Evolutionary conservation across 2,329 filamentous ascomycete genomes (phyloP), one percentile per base, ranked within the genome.

Genomic region (Trichoderma breve): DNA sequence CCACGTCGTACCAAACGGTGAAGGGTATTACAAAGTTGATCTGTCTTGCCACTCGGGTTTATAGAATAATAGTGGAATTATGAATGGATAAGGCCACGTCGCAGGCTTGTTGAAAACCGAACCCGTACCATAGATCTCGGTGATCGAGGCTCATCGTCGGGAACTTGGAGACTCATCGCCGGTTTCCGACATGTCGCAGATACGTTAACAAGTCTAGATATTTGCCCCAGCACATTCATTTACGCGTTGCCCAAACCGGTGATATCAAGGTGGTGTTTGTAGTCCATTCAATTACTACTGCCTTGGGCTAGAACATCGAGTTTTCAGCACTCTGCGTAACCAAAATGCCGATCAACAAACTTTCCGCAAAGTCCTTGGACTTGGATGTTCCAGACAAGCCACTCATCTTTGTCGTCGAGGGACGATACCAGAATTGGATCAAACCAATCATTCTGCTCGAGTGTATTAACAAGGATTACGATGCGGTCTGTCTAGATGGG

Each of bases 391-490:
- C 70, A 26, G 63, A 68, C 70, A 71, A 71, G 63, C 70, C 70
- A n/a, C 36, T 71, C 1, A 24, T 71, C 30, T 71, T 71, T 61
- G 63, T 71, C 21, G 70, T 71, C 8, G 51, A 67, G 11, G 70
- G 70, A 4, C 55, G 70, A 28, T 71, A 71, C 43, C 70, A 71
- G 36, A 71, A 71, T 39, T 71, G 70, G 70, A 71, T 71, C 62
- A 71, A 71, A 53, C 70, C 70, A 43, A 68, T 71, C 32, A 68
- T 71, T 30, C 34, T 71, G 51, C 70, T 71, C n/a, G 70, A 71
- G 21, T 62, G 34, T 4, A 28, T 71, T 4, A 36, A 34, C 12
- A 39, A 60, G 14, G 63, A 71, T 4, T 71, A 71, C 12, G 70
- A 71, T 43, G 18, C 70, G 8, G 51, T 57, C 8, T 71, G 70